phyloP scores from a whole-genome alignment of 1,284 basidiomycete species.

The Leccinum proximum region DNA sequence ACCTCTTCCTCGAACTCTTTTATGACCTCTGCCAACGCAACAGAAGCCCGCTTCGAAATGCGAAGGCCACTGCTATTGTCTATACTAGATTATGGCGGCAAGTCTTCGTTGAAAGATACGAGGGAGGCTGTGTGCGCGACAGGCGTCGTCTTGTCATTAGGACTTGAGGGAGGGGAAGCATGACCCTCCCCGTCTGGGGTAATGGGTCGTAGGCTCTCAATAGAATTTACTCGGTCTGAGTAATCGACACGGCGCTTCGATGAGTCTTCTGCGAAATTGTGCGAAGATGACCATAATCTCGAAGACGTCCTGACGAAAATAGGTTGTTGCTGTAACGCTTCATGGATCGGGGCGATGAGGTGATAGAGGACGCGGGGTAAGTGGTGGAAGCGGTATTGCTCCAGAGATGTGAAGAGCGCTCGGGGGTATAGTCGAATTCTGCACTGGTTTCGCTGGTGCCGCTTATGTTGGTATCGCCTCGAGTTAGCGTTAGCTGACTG shows the following conservation, averaged over 20 bases:
- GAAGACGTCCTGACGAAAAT: constrained; percentile 73
- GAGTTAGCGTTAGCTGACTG: constrained; percentile 24
- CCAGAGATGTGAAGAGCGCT: constrained; percentile 44
- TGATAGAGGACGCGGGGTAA: constrained; percentile 39
- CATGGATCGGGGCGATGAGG: constrained; percentile 46
- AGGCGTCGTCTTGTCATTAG: constrained; percentile 39
- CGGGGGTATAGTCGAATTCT: constrained; percentile 37
- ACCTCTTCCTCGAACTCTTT: constrained; percentile 67
- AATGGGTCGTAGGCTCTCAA: constrained; percentile 43
- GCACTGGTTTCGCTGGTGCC: constrained; percentile 34
- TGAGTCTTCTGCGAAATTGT: constrained; percentile 46
- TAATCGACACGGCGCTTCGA: constrained; percentile 46
- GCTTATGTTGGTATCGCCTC: constrained; percentile 21
- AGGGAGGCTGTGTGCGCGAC: constrained; percentile 39
- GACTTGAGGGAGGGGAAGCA: constrained; percentile 46
- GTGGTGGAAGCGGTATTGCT: constrained; percentile 41
- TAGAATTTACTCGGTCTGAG: constrained; percentile 49
- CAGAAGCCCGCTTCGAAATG: constrained; percentile 58
- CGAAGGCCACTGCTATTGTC: constrained; percentile 28
- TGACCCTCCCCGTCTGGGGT: constrained; percentile 48
- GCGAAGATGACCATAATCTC: constrained; percentile 69
- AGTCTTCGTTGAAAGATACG: constrained; percentile 29
- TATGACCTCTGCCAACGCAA: constrained; percentile 68
- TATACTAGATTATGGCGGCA: constrained; percentile 15
- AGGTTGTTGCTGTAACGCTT: constrained; percentile 82